phyloP scores from a whole-genome alignment of 768 basidiomycete species.

The Daedaleopsis nitida region DNA sequence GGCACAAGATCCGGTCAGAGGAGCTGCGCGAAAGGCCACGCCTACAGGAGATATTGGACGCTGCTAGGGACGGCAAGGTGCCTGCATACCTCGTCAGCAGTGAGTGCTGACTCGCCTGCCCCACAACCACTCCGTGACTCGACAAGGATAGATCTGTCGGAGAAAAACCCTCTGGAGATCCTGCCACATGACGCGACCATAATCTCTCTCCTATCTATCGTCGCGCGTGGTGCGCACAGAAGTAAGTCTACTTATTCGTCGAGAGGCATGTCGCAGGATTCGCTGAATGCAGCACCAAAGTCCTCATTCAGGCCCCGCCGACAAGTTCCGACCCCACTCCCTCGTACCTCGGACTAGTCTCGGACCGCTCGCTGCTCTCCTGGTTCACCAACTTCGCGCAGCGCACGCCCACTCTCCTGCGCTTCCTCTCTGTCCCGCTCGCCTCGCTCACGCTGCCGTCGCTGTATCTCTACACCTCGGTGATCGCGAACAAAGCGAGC shows the following conservation, averaged over 20 bases:
- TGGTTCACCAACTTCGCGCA: slow-evolving; percentile 66
- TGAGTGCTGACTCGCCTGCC: slow-evolving; percentile 38
- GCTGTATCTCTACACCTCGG: slow-evolving; percentile 59
- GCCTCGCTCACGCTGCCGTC: slow-evolving; percentile 62
- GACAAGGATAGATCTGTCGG: slow-evolving; percentile 81
- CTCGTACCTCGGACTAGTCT: slow-evolving; percentile 69
- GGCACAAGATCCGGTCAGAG: slow-evolving; percentile 67
- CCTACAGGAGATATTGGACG: slow-evolving; percentile 68
- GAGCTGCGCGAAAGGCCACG: slow-evolving; percentile 60
- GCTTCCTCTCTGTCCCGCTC: slow-evolving; percentile 57
- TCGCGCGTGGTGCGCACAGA: slow-evolving; percentile 73
- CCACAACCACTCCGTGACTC: slow-evolving; percentile 7
- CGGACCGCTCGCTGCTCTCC: slow-evolving; percentile 68
- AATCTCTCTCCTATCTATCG: slow-evolving; percentile 62
- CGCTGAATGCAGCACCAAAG: too few relatives aligned
- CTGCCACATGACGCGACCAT: slow-evolving; percentile 65
- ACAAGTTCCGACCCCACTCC: slow-evolving; percentile 33
- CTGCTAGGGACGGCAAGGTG: slow-evolving; percentile 73
- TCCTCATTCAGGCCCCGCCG: slow-evolving; percentile 53
- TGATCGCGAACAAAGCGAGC: slow-evolving; percentile 62
- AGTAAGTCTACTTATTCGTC: too few relatives aligned
- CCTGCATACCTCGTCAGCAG: slow-evolving; percentile 79
- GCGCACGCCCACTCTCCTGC: slow-evolving; percentile 45
- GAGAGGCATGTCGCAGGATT: too few relatives aligned
- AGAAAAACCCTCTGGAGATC: slow-evolving; percentile 77